Base-by-base conservation (phyloP, 495 filamentous ascomycete genomes). In the Collariella sp. region DNA sequence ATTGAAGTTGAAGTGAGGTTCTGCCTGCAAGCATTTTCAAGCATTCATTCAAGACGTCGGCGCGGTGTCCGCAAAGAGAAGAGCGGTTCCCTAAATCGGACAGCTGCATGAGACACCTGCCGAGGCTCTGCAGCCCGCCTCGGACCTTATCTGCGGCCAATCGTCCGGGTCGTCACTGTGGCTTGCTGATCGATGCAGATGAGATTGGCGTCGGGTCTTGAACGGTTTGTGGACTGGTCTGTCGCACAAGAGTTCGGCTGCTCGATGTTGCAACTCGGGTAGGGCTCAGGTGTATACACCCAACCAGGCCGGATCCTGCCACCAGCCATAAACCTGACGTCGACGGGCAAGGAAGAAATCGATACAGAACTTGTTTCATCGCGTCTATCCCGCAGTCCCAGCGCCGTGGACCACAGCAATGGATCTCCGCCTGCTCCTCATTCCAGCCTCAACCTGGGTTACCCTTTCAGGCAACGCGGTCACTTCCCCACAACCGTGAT, bases 401-500 rank as follows among this genome's bases (percentile, higher is more conserved):
- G 20, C 18, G 26, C 47, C 39, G 18, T 34, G 49, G 24, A 43
- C n/a, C 20, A 15, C 3, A 23, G 52, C 16, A n/a, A 38, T 19
- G 40, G n/a, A 31, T 46, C 52, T 13, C 11, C 33, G 16, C 10
- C 18, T 44, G 18, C 29, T 43, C 24, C 39, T 15, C 39, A 29
- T 18, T n/a, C 11, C 13, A 31, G 20, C 16, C 24, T 31, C 23
- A 10, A 20, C 16, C 34, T n/a, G 51, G 43, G 3, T 49, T 50
- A 5, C 46, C 22, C 24, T 33, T 49, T 43, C 13, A 24, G 29
- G 46, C 18, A 55, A 43, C 9, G 38, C 53, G 44, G 39, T 2
- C 1, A 18, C 38, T 45, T 44, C 53, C 45, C 53, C 53, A 44
- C 53, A 50, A 6, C 6, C 7, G 7, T 24, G 53, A 55, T 55